These are phyloP conservation scores for Volutella citrinella DNA, from an alignment of 2,329 filamentous ascomycete species.

Conservation along the genomic window DNA sequence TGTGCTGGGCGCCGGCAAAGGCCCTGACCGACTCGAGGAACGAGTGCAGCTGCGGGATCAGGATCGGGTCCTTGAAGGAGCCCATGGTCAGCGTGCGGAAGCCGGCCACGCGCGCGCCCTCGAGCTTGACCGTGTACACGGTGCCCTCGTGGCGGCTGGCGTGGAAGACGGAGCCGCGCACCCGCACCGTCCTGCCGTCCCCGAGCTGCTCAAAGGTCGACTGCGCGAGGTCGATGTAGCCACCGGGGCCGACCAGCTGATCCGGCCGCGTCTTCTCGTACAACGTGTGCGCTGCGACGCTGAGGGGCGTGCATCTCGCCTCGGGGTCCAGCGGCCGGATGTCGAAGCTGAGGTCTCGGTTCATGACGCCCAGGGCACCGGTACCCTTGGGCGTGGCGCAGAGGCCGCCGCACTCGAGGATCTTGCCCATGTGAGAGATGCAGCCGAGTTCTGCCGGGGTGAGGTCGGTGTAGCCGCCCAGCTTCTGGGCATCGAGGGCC, in stretches of 20 bases:
- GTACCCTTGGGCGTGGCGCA: constrained; percentile 3
- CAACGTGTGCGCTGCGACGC: constrained; percentile 49
- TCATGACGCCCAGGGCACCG: constrained; percentile 2
- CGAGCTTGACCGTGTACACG: too few species aligned
- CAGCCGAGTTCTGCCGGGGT: neutral
- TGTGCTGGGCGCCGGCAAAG: constrained; percentile 1
- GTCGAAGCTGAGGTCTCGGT: constrained; percentile 45
- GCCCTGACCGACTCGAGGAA: constrained; percentile 1
- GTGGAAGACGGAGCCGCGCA: too few species aligned
- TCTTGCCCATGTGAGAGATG: neutral
- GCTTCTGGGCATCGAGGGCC: too few species aligned
- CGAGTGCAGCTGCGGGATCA: constrained; percentile 1
- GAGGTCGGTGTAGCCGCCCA: neutral
- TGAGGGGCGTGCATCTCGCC: constrained; percentile 42
- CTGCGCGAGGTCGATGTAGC: constrained; percentile 38
- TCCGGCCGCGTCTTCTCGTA: constrained; percentile 54
- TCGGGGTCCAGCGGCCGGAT: constrained; percentile 37
- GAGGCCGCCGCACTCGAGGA: neutral
- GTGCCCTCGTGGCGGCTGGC: too few species aligned
- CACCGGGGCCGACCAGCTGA: constrained; percentile 46
- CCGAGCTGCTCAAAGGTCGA: constrained; percentile 40
- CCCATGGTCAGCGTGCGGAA: constrained; percentile 3
- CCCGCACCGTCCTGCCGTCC: too few species aligned
- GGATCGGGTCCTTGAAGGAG: constrained; percentile 3
- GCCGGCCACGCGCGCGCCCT: neutral